Conservation (phyloP, 2,329 filamentous ascomycete genomes). For the Phialemonium atrogriseum region DNA sequence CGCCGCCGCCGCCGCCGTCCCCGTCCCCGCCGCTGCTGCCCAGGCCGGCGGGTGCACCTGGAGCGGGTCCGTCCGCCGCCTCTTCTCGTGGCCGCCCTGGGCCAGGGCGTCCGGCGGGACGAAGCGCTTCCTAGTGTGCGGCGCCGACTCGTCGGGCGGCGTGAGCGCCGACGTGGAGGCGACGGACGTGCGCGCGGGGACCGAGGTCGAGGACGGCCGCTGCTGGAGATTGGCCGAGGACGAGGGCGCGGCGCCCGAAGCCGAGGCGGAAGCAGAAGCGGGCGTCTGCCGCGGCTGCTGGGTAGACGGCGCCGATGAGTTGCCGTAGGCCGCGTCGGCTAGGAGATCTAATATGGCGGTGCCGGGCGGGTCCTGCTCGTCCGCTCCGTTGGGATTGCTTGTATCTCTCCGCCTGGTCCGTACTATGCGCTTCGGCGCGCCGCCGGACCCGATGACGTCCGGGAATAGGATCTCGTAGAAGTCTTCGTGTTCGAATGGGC, state of each 20-base stretch:
- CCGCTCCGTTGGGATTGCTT: slow-evolving; percentile 32
- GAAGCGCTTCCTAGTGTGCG: slow-evolving; percentile 35
- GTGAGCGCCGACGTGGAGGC: slow-evolving; percentile 39
- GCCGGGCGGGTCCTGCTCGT: slow-evolving; percentile 40
- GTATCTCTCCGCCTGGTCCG: slow-evolving; percentile 46
- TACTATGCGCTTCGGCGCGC: slow-evolving; percentile 50
- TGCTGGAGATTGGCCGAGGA: slow-evolving; percentile 16
- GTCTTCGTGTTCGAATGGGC: slow-evolving; percentile 52
- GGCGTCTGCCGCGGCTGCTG: slow-evolving; percentile 13
- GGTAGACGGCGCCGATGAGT: slow-evolving; percentile 11
- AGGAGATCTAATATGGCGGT: slow-evolving; percentile 37
- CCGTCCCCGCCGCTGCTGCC: background rate
- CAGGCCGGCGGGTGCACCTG: slow-evolving; percentile 7
- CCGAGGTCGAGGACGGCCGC: slow-evolving; percentile 23
- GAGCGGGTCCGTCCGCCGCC: slow-evolving; percentile 8
- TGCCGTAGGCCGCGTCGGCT: slow-evolving; percentile 21
- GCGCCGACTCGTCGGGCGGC: slow-evolving; percentile 43
- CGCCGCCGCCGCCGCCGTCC: background rate
- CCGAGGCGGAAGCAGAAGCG: slow-evolving; percentile 10
- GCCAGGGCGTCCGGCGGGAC: slow-evolving; percentile 8
- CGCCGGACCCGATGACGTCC: slow-evolving; percentile 51
- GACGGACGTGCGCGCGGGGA: slow-evolving; percentile 30
- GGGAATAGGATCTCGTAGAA: slow-evolving; percentile 54
- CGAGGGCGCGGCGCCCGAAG: slow-evolving; percentile 6
- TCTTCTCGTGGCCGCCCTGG: slow-evolving; percentile 4